Evolutionary conservation across 129 eudicot genomes (phyloP).

Genomic region (Lactuca saligna): DNA sequence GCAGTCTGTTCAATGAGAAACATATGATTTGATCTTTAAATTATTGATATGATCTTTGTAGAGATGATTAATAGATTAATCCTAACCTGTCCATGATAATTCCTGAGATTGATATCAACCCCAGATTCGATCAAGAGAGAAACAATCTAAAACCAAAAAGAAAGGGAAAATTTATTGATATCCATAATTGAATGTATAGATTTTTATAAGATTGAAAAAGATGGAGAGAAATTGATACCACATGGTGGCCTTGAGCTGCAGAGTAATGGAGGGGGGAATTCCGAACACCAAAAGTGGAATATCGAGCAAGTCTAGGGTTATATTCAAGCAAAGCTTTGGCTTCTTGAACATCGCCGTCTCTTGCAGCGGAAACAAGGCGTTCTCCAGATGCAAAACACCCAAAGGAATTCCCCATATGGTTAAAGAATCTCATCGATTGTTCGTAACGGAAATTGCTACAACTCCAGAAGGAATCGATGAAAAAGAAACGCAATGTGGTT

Average conservation of each 20-base stretch:
- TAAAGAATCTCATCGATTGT: constrained; percentile 65
- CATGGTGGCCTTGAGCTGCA: constrained; percentile 97
- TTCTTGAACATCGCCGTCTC: constrained; percentile 97
- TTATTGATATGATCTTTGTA: neutral
- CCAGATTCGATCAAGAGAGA: constrained; percentile 77
- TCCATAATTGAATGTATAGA: neutral
- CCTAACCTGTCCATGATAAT: constrained; percentile 91
- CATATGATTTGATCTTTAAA: neutral
- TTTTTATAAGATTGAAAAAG: neutral
- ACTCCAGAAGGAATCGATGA: constrained; percentile 18
- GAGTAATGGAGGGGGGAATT: constrained; percentile 95
- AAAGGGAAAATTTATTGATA: neutral
- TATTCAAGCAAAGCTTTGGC: constrained; percentile 85
- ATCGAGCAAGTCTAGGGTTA: constrained; percentile 83
- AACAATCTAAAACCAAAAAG: constrained; percentile 56
- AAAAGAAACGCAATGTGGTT: neutral
- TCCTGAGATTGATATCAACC: constrained; percentile 91
- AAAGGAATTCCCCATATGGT: constrained; percentile 83
- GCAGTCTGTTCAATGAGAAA: constrained; percentile 69
- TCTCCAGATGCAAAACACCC: constrained; percentile 98
- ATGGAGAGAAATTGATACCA: constrained; percentile 53
- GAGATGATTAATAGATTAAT: neutral
- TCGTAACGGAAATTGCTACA: constrained; percentile 12
- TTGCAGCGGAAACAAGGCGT: constrained; percentile 90
- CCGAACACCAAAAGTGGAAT: constrained; percentile 88